Evolutionary conservation across 345 rosid genomes (phyloP).

Genomic region (Lagerstroemia speciosa): DNA sequence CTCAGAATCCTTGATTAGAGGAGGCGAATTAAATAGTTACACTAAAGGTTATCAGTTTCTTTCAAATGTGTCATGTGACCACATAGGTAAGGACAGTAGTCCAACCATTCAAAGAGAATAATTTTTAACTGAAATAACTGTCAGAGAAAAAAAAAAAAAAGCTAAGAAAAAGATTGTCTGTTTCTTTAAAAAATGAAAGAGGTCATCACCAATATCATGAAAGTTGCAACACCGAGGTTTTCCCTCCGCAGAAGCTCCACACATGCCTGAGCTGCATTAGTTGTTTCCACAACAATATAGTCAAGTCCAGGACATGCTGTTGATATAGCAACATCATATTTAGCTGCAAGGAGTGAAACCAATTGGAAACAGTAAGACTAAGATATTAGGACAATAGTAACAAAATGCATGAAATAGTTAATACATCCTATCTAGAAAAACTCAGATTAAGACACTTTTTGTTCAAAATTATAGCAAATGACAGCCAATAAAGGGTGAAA

Average conservation of each 20-base stretch:
- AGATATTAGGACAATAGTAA: neutral
- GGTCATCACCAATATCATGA: constrained; percentile 81
- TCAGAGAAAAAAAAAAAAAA: neutral
- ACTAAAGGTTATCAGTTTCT: neutral
- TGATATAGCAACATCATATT: constrained; percentile 90
- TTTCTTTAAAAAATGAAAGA: neutral
- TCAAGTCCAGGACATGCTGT: constrained; percentile 95
- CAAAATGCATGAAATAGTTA: neutral
- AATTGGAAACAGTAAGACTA: neutral
- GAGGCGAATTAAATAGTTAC: neutral
- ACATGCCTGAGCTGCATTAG: constrained; percentile 85
- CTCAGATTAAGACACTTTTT: neutral
- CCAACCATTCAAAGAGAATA: neutral
- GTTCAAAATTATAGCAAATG: neutral
- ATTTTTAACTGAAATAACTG: neutral
- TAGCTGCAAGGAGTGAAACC: constrained; percentile 50
- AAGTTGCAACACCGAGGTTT: constrained; percentile 88
- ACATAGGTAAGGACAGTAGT: neutral
- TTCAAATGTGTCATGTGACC: neutral
- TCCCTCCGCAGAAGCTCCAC: constrained; percentile 84
- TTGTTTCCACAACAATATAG: constrained; percentile 91
- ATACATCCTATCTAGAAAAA: neutral
- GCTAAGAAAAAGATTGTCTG: neutral
- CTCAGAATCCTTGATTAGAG: neutral
- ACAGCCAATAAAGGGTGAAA: neutral